phyloP scores from a whole-genome alignment of 768 basidiomycete genomes.

The Serendipita sp. region DNA sequence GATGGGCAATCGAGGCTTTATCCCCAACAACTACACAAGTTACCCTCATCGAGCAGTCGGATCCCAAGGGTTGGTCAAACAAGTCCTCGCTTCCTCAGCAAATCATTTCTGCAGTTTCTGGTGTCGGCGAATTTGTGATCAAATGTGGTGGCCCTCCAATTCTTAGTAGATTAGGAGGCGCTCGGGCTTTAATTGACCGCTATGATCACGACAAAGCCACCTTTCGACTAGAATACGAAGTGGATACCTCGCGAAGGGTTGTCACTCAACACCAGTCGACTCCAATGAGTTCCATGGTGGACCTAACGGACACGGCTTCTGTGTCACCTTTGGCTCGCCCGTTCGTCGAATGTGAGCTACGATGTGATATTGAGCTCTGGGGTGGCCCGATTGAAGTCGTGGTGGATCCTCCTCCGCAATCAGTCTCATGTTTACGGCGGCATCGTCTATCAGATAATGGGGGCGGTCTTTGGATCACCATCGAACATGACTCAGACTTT shows the following conservation, averaged over 20 bases:
- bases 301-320: constrained; percentile 11
- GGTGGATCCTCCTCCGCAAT: constrained; percentile 81
- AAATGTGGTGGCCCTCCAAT: constrained; percentile 89
- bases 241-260: background rate
- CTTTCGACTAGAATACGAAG: constrained; percentile 74
- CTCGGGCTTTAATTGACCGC: constrained; percentile 51
- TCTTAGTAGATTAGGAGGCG: constrained; percentile 66
- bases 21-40: constrained; percentile 91
- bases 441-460: constrained; percentile 77
- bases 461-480: constrained; percentile 86
- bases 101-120: constrained; percentile 79
- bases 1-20: constrained; percentile 91
- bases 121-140: constrained; percentile 90
- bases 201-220: constrained; percentile 79
- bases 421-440: constrained; percentile 66
- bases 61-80: constrained; percentile 94
- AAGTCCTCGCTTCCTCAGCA: constrained; percentile 88
- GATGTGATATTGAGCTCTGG: constrained; percentile 89
- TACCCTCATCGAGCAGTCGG: constrained; percentile 88
- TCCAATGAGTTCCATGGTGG: constrained; percentile 13
- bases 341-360: constrained; percentile 72
- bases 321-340: constrained; percentile 14
- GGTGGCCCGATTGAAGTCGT: constrained; percentile 69
- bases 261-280: constrained; percentile 29
- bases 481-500: constrained; percentile 72